Conservation (phyloP, 2,329 filamentous ascomycete genomes). For the Harringtonia lauricola region DNA sequence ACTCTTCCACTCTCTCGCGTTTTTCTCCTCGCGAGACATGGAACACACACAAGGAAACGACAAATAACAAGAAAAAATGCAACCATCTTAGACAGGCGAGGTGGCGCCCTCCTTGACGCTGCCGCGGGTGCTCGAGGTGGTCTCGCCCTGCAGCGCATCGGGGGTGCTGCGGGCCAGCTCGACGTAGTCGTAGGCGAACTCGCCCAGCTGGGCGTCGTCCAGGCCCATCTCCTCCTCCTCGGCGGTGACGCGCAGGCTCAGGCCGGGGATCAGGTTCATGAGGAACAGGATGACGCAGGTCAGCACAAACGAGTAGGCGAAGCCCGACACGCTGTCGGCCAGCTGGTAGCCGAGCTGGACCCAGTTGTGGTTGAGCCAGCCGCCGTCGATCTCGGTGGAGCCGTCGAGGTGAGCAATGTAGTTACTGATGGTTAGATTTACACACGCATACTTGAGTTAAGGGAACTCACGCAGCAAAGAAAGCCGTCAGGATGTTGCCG, state of each 20-base stretch:
- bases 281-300: slow-evolving; percentile 59
- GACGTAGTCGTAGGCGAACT: slow-evolving; percentile 78
- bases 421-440: slow-evolving; percentile 30
- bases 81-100: not conserved
- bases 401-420: slow-evolving; percentile 68
- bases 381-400: slow-evolving; percentile 43
- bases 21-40: too few relatives aligned
- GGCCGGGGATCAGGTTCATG: slow-evolving; percentile 60
- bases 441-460: too few relatives aligned
- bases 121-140: slow-evolving; percentile 11
- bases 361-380: slow-evolving; percentile 62
- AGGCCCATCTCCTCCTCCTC: slow-evolving; percentile 60
- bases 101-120: slow-evolving; percentile 11
- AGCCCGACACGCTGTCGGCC: slow-evolving; percentile 53
- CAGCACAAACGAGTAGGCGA: slow-evolving; percentile 55
- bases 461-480: slow-evolving; percentile 59
- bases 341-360: slow-evolving; percentile 62
- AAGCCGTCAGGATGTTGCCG: slow-evolving; percentile 66
- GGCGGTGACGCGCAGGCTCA: slow-evolving; percentile 54
- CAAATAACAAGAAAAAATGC: not conserved
- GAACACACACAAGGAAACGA: not conserved
- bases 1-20: too few relatives aligned
- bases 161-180: slow-evolving; percentile 56
- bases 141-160: slow-evolving; percentile 15
- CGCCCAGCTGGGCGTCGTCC: slow-evolving; percentile 68